Percentiles rank a stretch among this genome's conserved stretches.
phyloP scores from a whole-genome alignment of 75 land plant species.

The Cryptomeria japonica region DNA sequence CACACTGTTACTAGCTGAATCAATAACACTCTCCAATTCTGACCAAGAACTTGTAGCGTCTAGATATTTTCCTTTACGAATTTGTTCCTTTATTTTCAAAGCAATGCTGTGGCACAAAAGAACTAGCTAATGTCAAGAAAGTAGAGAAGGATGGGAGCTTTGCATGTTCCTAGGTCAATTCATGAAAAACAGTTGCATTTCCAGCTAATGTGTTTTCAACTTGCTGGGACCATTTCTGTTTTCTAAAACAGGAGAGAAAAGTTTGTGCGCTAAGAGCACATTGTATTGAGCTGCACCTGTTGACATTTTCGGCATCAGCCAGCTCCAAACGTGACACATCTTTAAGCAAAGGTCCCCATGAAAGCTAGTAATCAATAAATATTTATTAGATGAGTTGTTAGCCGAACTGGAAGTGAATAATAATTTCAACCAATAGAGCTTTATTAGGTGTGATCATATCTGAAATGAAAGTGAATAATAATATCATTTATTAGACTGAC shows the following conservation, averaged over 20 bases:
- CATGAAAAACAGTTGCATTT: background rate
- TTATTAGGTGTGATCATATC: background rate
- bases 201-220: background rate
- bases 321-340: constrained; percentile 71
- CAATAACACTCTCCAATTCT: background rate
- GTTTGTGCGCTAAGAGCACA: background rate
- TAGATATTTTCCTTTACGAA: background rate
- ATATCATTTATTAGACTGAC: background rate
- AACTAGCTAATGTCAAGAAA: background rate
- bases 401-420: background rate
- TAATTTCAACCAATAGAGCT: background rate
- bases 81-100: background rate
- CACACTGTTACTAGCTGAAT: background rate
- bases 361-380: constrained; percentile 36
- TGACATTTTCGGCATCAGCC: constrained; percentile 26
- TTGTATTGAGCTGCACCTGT: constrained; percentile 21
- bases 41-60: background rate
- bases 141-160: background rate
- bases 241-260: background rate
- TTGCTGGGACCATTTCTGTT: background rate
- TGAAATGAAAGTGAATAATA: background rate
- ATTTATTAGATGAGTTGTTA: background rate
- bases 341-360: constrained; percentile 86
- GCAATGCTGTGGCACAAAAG: constrained; percentile 35
- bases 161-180: background rate